Base-by-base conservation (phyloP, 1,139 yeast species). In the Geotrichum restrictum region DNA sequence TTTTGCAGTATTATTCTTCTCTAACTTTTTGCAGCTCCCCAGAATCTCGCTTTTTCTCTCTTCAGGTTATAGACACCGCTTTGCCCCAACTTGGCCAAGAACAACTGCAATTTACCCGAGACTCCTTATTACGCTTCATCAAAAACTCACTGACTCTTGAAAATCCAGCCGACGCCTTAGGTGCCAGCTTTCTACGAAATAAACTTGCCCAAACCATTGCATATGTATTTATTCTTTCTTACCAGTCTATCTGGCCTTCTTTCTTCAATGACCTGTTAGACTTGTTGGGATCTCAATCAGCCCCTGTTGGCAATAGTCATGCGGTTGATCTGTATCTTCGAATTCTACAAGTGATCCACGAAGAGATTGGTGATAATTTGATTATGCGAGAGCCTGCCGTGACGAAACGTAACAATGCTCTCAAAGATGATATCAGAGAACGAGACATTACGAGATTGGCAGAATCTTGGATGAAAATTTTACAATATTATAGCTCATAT, bases 331-430 rank as follows among this genome's bases (percentile, higher is more conserved):
- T 86, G 68, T 89, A 85, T 66, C 70, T 86, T 43, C 79, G 97
- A 62, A 78, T 88, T 16, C 72, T 89, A 54, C 70, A 83, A 45
- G 80, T 86, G 27, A 81, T 93, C 57, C 97, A 94, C 66, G 83
- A 83, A 47, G 97, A 91, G 69, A 88, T 93, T 60, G 98, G 96
- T 31, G 98, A 93, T 68, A 93, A 86, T 64, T 78, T 89, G 62
- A 85, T 89, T 59, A 72, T 82, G 31, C 78, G 96, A 60, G 79
- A 84, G 16, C 61, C 66, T 10, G 80, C 80, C 59, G 68, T 75
- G 31, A 82, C 81, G 46, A 84, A 83, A 52, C 79, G 89, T 61
- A 87, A 85, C 65, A 84, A 79, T 60, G 66, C 74, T 42, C 74
- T 93, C 58, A 94, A 94, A 65, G 98, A 94, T 69, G 76, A 80